phyloP scores from a whole-genome alignment of 2,329 filamentous ascomycete genomes.

The Colletotrichum graminicola region DNA sequence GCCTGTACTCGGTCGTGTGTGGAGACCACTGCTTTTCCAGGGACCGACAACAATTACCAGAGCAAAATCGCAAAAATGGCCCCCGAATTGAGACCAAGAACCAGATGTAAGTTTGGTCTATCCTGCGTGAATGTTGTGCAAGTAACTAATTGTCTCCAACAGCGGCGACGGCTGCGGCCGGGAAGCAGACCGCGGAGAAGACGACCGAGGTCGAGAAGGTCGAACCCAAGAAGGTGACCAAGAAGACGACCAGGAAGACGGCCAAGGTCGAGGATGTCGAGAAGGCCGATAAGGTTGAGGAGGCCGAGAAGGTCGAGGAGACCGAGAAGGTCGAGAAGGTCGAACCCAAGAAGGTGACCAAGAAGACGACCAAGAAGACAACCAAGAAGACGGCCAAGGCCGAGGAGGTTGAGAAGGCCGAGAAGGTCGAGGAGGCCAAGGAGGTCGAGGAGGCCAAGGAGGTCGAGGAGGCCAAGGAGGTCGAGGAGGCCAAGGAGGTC shows the following conservation, averaged over 20 bases:
- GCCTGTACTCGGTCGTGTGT: conserved; percentile 26
- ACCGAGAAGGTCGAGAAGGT: conserved; percentile 53
- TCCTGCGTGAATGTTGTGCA: rapidly evolving
- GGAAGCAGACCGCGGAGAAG: conserved; percentile 52
- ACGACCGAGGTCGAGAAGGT: conserved; percentile 33
- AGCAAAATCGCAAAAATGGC: conserved; percentile 54
- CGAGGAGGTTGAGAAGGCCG: conserved; percentile 41
- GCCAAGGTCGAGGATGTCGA: too few species aligned
- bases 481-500: conserved; percentile 43
- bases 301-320: too few species aligned
- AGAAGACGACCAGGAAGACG: conserved; percentile 49
- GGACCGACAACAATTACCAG: conserved; percentile 18
- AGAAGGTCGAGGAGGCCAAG: conserved; percentile 49
- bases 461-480: conserved; percentile 48
- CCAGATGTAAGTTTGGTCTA: conserved; percentile 45
- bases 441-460: conserved; percentile 19
- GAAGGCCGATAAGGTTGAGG: too few species aligned
- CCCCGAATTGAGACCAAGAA: conserved; percentile 57
- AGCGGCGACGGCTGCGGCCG: conserved; percentile 50
- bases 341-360: conserved; percentile 49
- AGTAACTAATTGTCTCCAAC: conserved; percentile 26
- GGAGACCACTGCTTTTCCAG: conserved; percentile 21
- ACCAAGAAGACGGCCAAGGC: conserved; percentile 17
- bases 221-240: conserved; percentile 32
- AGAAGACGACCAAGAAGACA: conserved; percentile 49